Conservation (phyloP, 2,329 filamentous ascomycete genomes). For the Colletotrichum australisinense region DNA sequence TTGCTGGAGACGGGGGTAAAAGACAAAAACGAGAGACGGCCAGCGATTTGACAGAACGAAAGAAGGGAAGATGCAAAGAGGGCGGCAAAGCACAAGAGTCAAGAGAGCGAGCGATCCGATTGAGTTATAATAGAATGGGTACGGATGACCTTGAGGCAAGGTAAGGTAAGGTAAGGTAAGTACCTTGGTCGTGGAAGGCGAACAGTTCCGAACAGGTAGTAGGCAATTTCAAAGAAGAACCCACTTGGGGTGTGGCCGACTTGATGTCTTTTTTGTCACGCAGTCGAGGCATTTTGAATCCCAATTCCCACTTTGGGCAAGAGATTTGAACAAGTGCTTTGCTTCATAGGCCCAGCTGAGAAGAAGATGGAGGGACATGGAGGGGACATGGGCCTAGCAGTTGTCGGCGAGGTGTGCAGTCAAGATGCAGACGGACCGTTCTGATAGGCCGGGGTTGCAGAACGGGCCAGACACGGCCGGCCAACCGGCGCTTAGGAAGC, state of each 20-base stretch:
- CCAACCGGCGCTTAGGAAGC: constrained; percentile 62
- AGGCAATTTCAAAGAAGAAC: neutral
- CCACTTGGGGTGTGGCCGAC: constrained; percentile 26
- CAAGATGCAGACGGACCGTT: constrained; percentile 43
- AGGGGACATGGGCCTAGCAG: constrained; percentile 35
- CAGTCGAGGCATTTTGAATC: constrained; percentile 3
- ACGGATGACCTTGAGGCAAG: too few species aligned
- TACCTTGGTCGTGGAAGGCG: neutral
- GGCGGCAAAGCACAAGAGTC: constrained; percentile 16
- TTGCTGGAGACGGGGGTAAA: constrained; percentile 13
- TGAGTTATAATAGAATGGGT: constrained; percentile 31
- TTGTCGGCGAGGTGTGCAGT: constrained; percentile 44
- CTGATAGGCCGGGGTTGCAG: constrained; percentile 56
- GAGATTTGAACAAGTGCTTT: constrained; percentile 15
- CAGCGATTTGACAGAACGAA: constrained; percentile 15
- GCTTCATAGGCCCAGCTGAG: constrained; percentile 34
- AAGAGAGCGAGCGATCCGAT: constrained; percentile 28
- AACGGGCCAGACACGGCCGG: constrained; percentile 43
- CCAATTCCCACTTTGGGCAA: constrained; percentile 24
- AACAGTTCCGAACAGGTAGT: constrained; percentile 3
- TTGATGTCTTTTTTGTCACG: neutral
- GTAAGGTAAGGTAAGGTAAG: too few species aligned
- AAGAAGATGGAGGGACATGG: constrained; percentile 20
- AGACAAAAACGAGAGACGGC: neutral
- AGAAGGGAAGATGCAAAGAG: constrained; percentile 12